Evolutionary conservation across 305 asterid species (phyloP).

Genomic region (Rubia balearica): DNA sequence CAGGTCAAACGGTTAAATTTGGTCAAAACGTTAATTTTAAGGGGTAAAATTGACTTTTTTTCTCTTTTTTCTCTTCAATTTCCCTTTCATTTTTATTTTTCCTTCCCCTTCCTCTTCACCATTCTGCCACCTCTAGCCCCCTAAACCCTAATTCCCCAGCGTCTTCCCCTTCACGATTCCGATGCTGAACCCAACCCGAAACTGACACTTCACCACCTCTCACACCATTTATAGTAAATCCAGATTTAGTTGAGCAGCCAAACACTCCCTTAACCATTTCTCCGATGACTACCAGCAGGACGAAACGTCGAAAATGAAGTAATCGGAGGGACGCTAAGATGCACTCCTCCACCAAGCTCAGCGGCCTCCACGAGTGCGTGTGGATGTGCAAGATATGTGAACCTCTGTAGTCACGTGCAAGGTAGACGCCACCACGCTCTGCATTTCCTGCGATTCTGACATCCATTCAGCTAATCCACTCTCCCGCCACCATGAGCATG

Average conservation of each 20-base stretch:
- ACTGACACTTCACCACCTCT: background rate
- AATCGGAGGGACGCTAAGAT: conserved; percentile 37
- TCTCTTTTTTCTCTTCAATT: no score
- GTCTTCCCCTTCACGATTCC: no score
- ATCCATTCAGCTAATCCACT: conserved; percentile 79
- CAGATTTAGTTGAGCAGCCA: background rate
- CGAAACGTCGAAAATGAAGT: no score
- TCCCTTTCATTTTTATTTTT: no score
- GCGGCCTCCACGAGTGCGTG: conserved; percentile 46
- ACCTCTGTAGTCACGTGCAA: conserved; percentile 68
- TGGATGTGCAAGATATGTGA: conserved; percentile 95
- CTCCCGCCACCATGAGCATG: conserved; percentile 78
- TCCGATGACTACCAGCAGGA: conserved; percentile 14
- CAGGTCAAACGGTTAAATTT: no score
- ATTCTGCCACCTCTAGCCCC: no score
- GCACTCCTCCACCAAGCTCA: conserved; percentile 23
- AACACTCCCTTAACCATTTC: background rate
- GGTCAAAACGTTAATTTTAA: no score
- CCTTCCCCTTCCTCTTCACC: no score
- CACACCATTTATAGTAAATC: conserved; percentile 23
- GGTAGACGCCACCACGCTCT: conserved; percentile 78
- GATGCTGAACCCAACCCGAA: no score
- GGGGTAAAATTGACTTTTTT: no score
- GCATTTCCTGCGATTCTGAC: conserved; percentile 68
- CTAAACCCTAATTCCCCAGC: no score